Evolutionary conservation across 106 monocot species (phyloP), one percentile per base, ranked within the genome.

Genomic region (Chionographis japonica): DNA sequence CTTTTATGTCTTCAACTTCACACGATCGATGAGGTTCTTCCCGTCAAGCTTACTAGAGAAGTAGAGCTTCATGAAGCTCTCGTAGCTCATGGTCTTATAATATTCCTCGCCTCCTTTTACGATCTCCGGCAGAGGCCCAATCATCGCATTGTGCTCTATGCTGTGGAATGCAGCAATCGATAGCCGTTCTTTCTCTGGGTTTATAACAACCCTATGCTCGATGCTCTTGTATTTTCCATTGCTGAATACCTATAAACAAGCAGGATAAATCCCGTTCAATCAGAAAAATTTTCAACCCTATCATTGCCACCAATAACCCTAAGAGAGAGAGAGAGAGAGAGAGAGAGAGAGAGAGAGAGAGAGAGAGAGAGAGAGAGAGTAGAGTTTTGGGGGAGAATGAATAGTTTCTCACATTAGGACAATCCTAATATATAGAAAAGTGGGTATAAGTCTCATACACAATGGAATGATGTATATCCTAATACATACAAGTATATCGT

Each of bases 211-310:
- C 41, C 80, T 69, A 18, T 84, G 86, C 62, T 86, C 82, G 13
- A 86, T 62, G 69, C 86, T 86, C 50, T 68, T 82, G 15, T 82
- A 79, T 17, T 41, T 84, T 13, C 87, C 87, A 38, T 84, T 88
- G 63, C 62, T 77, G n/a, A 80, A n/a, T 39, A 84, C 83, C 88
- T 88, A 59, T 18, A 65, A 4, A 58, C 40, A 57, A 58, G 13
- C n/a, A 9, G 35, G 36, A 36, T 3, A 27, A 36, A 20, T 27
- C 8, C 6, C 35, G 35, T 3, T 27, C 6, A 3, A 58, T 19
- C 8, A 8, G 15, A 12, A 58, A 2, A 4, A 27, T 12, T 43
- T 51, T 3, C 4, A 52, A 12, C 46, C 9, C 46, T 46, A 46
- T 46, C 46, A 46, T 2, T 27, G 27, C 27, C 27, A 27, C 27